Percentiles rank a stretch among this genome's conserved stretches.
Conservation (phyloP, 345 rosid species). For the Boechera retrofracta region DNA sequence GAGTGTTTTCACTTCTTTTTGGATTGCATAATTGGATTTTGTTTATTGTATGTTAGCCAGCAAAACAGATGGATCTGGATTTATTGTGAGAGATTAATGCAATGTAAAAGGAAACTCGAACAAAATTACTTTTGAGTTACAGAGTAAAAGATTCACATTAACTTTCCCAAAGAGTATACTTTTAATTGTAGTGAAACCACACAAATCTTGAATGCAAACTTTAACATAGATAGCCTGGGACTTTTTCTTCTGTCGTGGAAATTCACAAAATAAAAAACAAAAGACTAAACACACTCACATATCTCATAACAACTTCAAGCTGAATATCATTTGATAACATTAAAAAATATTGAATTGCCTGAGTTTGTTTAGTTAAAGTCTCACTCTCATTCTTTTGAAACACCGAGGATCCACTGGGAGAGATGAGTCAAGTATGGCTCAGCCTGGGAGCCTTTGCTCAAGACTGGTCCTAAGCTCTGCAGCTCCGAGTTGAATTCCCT, state of each 20-base stretch:
- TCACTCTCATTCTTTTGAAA: conserved; percentile 53
- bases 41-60: conserved; percentile 34
- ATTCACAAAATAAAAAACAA: conserved; percentile 24
- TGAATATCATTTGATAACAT: conserved; percentile 21
- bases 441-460: conserved; percentile 83
- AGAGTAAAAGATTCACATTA: background rate
- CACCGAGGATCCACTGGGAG: conserved; percentile 91
- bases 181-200: background rate
- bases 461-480: conserved; percentile 79
- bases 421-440: conserved; percentile 97
- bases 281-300: conserved; percentile 14
- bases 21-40: conserved; percentile 32
- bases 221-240: background rate
- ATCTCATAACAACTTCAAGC: conserved; percentile 26
- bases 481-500: conserved; percentile 84
- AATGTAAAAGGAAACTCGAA: conserved; percentile 15
- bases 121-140: conserved; percentile 6
- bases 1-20: conserved; percentile 34
- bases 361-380: conserved; percentile 20
- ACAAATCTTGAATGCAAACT: conserved; percentile 19
- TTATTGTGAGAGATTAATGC: conserved; percentile 20
- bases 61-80: conserved; percentile 29
- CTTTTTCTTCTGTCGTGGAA: conserved; percentile 28
- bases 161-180: background rate
- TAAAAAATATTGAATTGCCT: background rate